Evolutionary conservation across 2,329 filamentous ascomycete species (phyloP).

Genomic region (Chaetomium strumarium): DNA sequence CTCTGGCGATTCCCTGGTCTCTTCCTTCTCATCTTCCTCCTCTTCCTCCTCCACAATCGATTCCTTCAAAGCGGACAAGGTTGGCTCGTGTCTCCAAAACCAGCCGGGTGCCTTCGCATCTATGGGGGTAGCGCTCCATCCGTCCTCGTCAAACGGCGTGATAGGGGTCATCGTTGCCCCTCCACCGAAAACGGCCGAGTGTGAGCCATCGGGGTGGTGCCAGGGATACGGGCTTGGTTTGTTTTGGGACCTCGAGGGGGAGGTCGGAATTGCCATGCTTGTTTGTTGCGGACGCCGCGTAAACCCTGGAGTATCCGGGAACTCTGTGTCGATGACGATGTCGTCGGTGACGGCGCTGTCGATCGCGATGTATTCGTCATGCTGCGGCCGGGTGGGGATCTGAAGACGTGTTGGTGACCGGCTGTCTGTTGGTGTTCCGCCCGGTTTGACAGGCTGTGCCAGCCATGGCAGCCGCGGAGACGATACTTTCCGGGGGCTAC

Average conservation of each 20-base stretch:
- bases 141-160: slow-evolving; percentile 24
- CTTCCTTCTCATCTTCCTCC: slow-evolving; percentile 3
- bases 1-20: not conserved
- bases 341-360: slow-evolving; percentile 21
- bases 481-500: slow-evolving; percentile 5
- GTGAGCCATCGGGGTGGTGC: slow-evolving; percentile 15
- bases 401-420: slow-evolving; percentile 18
- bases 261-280: slow-evolving; percentile 8
- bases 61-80: slow-evolving; percentile 7
- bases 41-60: slow-evolving; percentile 10
- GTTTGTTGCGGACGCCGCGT: slow-evolving; percentile 1
- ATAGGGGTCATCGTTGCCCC: slow-evolving; percentile 24
- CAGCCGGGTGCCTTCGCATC: slow-evolving; percentile 14
- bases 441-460: slow-evolving; percentile 4
- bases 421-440: slow-evolving; percentile 8
- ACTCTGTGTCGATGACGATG: slow-evolving; percentile 15
- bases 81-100: slow-evolving; percentile 21
- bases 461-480: slow-evolving; percentile 19
- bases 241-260: slow-evolving; percentile 19
- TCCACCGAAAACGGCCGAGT: slow-evolving; percentile 20
- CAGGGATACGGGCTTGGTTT: slow-evolving; percentile 21
- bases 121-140: slow-evolving; percentile 15
- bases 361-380: slow-evolving; percentile 12
- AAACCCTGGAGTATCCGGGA: not conserved
- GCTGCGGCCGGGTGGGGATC: slow-evolving; percentile 16